Percentiles rank a stretch among this genome's conserved stretches.
Conservation (phyloP, 1,284 basidiomycete species). For the Boletus austroedulis region DNA sequence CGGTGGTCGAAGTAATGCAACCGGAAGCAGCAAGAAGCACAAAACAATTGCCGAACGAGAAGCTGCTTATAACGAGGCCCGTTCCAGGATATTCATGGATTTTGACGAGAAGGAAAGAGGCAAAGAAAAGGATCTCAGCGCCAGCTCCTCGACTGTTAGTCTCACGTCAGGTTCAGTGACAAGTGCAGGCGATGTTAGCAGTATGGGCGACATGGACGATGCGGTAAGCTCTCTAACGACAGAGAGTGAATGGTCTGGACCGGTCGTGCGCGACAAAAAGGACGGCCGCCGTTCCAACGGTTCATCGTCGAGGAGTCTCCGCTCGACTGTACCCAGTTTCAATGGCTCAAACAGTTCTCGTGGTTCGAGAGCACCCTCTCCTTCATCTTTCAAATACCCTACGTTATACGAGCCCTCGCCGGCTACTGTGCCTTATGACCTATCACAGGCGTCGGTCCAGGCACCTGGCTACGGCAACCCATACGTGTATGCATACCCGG, state of each 20-base stretch:
- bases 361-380: constrained; percentile 68
- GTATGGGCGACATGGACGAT: constrained; percentile 62
- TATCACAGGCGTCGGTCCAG: constrained; percentile 42
- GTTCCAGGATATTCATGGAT: constrained; percentile 77
- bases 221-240: constrained; percentile 65
- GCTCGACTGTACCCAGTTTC: constrained; percentile 49
- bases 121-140: constrained; percentile 72
- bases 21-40: constrained; percentile 58
- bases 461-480: constrained; percentile 39
- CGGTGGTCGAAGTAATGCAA: constrained; percentile 61
- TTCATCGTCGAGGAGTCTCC: constrained; percentile 55
- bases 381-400: constrained; percentile 64
- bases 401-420: constrained; percentile 63
- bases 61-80: constrained; percentile 79
- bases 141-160: constrained; percentile 70
- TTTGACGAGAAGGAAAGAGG: constrained; percentile 72
- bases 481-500: constrained; percentile 42
- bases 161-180: constrained; percentile 64
- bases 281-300: constrained; percentile 49
- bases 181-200: constrained; percentile 52
- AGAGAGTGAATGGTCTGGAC: constrained; percentile 76
- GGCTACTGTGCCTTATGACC: constrained; percentile 47
- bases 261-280: constrained; percentile 53
- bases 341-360: constrained; percentile 60
- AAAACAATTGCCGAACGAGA: constrained; percentile 78